Conservation (phyloP, 2,329 filamentous ascomycete species). For the Trichoderma endophyticum region DNA sequence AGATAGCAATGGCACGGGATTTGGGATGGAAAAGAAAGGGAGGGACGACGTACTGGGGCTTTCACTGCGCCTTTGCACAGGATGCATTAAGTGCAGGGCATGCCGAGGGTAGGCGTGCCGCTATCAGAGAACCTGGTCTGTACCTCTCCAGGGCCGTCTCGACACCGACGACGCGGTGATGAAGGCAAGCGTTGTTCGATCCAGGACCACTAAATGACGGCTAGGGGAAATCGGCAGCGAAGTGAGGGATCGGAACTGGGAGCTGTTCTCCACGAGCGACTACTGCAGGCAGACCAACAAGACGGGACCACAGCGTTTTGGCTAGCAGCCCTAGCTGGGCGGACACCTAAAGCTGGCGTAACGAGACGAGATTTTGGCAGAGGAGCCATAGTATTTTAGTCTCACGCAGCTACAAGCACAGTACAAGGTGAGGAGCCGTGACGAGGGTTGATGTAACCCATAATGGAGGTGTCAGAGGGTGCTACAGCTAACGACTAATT, state of each 20-base stretch:
- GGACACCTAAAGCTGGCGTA: not conserved
- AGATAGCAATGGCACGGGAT: conserved; percentile 15
- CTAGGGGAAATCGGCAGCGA: conserved; percentile 16
- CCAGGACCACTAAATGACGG: not conserved
- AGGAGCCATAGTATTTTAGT: not conserved
- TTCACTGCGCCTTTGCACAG: not conserved
- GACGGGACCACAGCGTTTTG: conserved; percentile 16
- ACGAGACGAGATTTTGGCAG: not conserved
- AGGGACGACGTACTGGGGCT: conserved; percentile 7
- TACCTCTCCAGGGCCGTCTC: conserved; percentile 6
- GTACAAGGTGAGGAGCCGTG: not conserved
- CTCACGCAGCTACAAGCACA: not conserved
- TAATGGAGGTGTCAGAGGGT: not conserved
- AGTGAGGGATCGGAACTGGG: conserved; percentile 17
- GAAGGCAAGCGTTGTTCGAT: conserved; percentile 9
- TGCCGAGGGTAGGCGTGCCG: conserved; percentile 16
- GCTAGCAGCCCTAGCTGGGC: conserved; percentile 11
- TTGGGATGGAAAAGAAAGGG: conserved; percentile 2
- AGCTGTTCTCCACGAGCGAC: conserved; percentile 11
- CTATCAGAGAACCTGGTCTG: conserved; percentile 9
- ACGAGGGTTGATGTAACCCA: conserved; percentile 18
- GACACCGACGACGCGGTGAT: not conserved
- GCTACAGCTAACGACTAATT: not conserved
- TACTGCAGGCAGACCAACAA: conserved; percentile 9
- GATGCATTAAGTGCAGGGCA: conserved; percentile 1